Percentiles rank a stretch among this genome's conserved stretches.
Conservation (phyloP, 352 stramenopile genomes). For the Globisporangium middletonii region DNA sequence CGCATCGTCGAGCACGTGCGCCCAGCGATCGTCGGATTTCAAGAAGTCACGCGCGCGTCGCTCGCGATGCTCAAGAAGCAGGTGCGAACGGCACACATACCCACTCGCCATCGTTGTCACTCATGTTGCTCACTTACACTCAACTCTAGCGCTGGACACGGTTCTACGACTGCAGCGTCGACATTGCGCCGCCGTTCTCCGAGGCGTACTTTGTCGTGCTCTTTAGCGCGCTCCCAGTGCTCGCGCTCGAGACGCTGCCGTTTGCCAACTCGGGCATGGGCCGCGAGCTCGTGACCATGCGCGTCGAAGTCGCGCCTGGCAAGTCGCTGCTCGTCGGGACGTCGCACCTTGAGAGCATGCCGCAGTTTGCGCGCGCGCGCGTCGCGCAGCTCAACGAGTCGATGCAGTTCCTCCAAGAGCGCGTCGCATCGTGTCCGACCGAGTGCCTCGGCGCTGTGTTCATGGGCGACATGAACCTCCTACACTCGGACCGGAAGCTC, state of each 20-base stretch:
- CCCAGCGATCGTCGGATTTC: constrained; percentile 66
- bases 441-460: constrained; percentile 54
- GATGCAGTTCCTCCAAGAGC: constrained; percentile 36
- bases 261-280: constrained; percentile 75
- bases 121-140: too few relatives aligned
- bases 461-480: constrained; percentile 74
- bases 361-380: constrained; percentile 34
- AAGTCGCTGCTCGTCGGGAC: constrained; percentile 53
- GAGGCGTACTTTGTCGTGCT: constrained; percentile 74
- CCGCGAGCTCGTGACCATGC: constrained; percentile 54
- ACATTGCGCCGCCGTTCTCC: constrained; percentile 57
- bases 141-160: constrained; percentile 34
- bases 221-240: constrained; percentile 69
- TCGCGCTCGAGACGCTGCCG: constrained; percentile 45
- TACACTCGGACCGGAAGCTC: constrained; percentile 52
- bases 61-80: constrained; percentile 49
- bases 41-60: constrained; percentile 65
- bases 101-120: too few relatives aligned
- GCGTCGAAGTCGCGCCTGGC: constrained; percentile 40
- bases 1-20: constrained; percentile 38
- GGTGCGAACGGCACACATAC: neutral
- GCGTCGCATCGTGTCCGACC: constrained; percentile 17
- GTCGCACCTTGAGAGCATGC: constrained; percentile 68
- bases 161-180: constrained; percentile 78
- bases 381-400: constrained; percentile 55